These are phyloP conservation scores for Colletotrichum paranaense DNA, from an alignment of 2,329 filamentous ascomycete genomes.

Conservation along the genomic window DNA sequence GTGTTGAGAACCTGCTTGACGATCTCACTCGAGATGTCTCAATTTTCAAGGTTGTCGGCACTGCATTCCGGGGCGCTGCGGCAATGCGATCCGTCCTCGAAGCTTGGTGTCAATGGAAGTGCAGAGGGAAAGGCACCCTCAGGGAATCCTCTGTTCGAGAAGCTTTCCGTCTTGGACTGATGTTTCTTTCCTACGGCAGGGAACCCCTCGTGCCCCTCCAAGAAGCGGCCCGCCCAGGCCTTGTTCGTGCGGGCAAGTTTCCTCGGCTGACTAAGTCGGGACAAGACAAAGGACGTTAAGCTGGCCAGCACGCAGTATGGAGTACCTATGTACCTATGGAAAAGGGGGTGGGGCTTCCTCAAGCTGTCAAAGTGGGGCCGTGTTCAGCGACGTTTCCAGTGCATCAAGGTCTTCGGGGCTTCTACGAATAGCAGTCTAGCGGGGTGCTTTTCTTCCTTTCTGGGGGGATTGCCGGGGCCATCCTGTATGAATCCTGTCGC, in stretches of 20 bases:
- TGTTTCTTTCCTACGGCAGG: background rate
- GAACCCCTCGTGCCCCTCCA: background rate
- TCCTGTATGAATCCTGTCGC: conserved; percentile 13
- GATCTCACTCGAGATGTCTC: background rate
- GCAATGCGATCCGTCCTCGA: background rate
- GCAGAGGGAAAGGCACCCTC: too few species aligned
- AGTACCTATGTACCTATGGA: too few species aligned
- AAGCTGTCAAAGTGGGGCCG: background rate
- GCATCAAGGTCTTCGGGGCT: background rate
- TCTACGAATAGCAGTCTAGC: background rate
- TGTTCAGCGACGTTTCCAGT: conserved; percentile 5
- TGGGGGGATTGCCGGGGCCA: conserved; percentile 11
- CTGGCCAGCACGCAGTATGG: too few species aligned
- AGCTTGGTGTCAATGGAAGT: background rate
- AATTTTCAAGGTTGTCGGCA: background rate
- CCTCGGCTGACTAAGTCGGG: background rate
- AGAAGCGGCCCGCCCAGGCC: background rate
- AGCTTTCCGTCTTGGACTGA: background rate
- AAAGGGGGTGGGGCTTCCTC: conserved; percentile 12
- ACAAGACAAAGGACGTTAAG: too few species aligned
- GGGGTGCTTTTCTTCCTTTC: background rate
- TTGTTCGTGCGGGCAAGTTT: background rate
- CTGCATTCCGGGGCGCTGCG: background rate
- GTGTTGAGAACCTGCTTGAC: background rate
- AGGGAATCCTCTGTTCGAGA: background rate